Percentiles rank a stretch among this genome's conserved stretches.
phyloP scores from a whole-genome alignment of 1,284 basidiomycete genomes.

The Vanrija sp. region DNA sequence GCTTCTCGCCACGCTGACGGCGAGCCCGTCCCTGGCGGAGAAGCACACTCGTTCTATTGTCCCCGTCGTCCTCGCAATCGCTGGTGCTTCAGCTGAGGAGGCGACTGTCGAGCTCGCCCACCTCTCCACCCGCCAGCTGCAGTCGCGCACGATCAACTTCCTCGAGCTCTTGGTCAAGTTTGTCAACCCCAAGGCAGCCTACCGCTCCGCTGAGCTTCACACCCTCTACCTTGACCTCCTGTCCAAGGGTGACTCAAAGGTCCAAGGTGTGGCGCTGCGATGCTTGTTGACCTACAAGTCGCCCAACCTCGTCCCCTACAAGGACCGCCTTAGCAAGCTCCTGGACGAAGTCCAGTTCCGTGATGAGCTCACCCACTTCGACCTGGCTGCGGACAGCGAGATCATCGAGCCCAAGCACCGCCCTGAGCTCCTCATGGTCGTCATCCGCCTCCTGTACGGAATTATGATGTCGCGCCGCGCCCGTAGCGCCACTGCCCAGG shows the following conservation, averaged over 20 bases:
- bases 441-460: slow-evolving; percentile 81
- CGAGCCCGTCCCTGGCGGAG: slow-evolving; percentile 68
- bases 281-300: slow-evolving; percentile 84
- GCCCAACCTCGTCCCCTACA: slow-evolving; percentile 62
- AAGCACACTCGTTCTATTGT: slow-evolving; percentile 78
- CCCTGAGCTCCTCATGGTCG: slow-evolving; percentile 65
- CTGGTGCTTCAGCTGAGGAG: slow-evolving; percentile 11
- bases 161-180: slow-evolving; percentile 86
- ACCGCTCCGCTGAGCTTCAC: slow-evolving; percentile 65
- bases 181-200: slow-evolving; percentile 80
- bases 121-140: slow-evolving; percentile 44
- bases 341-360: slow-evolving; percentile 85
- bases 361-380: slow-evolving; percentile 75
- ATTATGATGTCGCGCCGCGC: slow-evolving; percentile 80
- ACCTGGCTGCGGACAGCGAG: slow-evolving; percentile 55
- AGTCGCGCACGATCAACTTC: slow-evolving; percentile 62
- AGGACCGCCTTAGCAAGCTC: slow-evolving; percentile 64
- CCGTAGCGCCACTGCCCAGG: slow-evolving; percentile 56
- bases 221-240: slow-evolving; percentile 69
- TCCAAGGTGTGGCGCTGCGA: slow-evolving; percentile 73
- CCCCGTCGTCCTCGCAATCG: slow-evolving; percentile 63
- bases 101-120: slow-evolving; percentile 18
- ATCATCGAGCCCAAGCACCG: slow-evolving; percentile 63
- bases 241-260: slow-evolving; percentile 73
- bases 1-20: slow-evolving; percentile 64